Evolutionary conservation across 176 grass and related monocot species (phyloP).

Genomic region (Aegilops umbellulata): DNA sequence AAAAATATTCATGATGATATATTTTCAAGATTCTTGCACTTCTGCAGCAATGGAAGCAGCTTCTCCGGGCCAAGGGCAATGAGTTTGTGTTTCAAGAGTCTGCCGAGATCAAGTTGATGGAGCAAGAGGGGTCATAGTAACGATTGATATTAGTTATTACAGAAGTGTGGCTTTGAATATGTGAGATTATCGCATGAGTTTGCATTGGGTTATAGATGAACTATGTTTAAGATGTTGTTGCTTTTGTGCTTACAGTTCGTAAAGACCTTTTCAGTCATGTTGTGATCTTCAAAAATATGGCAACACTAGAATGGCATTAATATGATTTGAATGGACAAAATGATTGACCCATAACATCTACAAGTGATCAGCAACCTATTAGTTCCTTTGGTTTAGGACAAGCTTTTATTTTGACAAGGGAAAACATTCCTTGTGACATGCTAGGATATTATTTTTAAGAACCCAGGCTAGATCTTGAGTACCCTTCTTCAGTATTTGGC

Average conservation of each 20-base stretch:
- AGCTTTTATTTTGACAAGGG: too few relatives aligned
- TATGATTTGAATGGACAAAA: too few relatives aligned
- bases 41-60: background rate
- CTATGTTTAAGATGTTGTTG: background rate
- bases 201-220: background rate
- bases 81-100: background rate
- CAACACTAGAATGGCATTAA: too few relatives aligned
- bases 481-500: too few relatives aligned
- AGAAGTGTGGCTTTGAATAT: background rate
- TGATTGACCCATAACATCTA: too few relatives aligned
- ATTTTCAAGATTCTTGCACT: background rate
- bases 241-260: background rate
- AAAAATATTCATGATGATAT: background rate
- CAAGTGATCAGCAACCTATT: too few relatives aligned
- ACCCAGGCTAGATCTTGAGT: too few relatives aligned
- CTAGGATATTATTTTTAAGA: too few relatives aligned
- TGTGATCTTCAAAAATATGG: too few relatives aligned
- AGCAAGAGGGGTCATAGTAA: background rate
- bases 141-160: background rate
- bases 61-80: background rate
- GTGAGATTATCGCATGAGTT: background rate
- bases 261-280: too few relatives aligned
- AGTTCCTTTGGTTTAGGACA: too few relatives aligned
- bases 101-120: background rate
- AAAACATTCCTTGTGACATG: too few relatives aligned